Percentiles rank a stretch among this genome's conserved stretches.
phyloP scores from a whole-genome alignment of 257 asterid species.

The Parsonsia alboflavescens region DNA sequence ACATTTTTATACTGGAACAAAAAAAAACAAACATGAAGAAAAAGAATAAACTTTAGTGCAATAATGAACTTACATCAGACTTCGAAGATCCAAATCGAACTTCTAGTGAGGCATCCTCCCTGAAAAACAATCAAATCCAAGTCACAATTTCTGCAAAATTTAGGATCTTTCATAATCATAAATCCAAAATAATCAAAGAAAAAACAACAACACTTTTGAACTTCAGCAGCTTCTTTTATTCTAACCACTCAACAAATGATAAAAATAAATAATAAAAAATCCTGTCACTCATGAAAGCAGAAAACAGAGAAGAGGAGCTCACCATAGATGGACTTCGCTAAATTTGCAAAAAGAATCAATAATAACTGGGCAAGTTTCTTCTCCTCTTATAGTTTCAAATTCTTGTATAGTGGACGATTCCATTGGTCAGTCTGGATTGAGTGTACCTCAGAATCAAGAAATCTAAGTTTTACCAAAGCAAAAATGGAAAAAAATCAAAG shows the following conservation, averaged over 20 bases:
- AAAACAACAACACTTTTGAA: background rate
- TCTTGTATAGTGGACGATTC: background rate
- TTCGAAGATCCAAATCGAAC: slow-evolving; percentile 30
- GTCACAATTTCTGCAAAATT: background rate
- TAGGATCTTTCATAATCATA: background rate
- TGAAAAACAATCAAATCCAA: slow-evolving; percentile 23
- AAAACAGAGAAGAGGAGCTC: slow-evolving; percentile 3
- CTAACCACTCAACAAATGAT: background rate
- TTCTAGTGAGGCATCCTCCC: slow-evolving; percentile 46
- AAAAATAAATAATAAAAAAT: too few relatives aligned
- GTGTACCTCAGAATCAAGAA: background rate
- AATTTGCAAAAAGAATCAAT: slow-evolving; percentile 71
- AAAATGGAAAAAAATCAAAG: background rate
- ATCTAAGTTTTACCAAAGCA: background rate
- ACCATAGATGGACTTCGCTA: slow-evolving; percentile 72
- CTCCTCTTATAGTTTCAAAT: background rate
- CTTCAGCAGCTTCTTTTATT: background rate
- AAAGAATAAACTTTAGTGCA: background rate
- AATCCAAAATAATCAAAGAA: background rate
- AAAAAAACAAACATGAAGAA: too few relatives aligned
- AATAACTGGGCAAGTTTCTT: slow-evolving; percentile 31
- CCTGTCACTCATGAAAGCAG: background rate
- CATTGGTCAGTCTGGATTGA: background rate
- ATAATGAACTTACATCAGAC: slow-evolving; percentile 33
- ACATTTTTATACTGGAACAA: background rate